A percentile compares a stretch with the other conserved stretches of the same genome.
Evolutionary conservation across 371 early-diverging fungal genomes (phyloP).

Genomic region (Apophysomyces elegans): DNA sequence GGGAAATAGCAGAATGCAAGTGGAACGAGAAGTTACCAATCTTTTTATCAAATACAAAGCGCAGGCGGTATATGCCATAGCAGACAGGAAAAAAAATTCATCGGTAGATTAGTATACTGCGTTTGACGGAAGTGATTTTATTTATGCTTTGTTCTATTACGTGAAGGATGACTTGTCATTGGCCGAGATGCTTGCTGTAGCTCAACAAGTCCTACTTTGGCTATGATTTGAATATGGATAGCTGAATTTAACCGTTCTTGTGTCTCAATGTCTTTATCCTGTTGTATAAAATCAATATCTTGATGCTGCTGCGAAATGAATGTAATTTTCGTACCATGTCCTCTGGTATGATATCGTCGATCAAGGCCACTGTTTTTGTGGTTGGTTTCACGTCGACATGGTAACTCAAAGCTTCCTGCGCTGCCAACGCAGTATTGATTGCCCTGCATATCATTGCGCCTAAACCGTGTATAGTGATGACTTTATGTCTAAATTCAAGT

Average conservation of each 20-base stretch:
- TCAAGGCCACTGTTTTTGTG: constrained; percentile 53
- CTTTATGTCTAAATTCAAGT: constrained; percentile 31
- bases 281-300: background rate
- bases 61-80: no score
- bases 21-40: no score
- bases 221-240: constrained; percentile 45
- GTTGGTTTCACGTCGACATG: constrained; percentile 52
- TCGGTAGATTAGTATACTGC: no score
- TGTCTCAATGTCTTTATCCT: constrained; percentile 45
- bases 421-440: constrained; percentile 54
- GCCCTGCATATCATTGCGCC: constrained; percentile 71
- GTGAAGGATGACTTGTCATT: constrained; percentile 36
- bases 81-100: background rate
- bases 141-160: constrained; percentile 26
- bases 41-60: no score
- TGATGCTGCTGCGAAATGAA: background rate
- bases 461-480: constrained; percentile 69
- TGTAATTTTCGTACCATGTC: constrained; percentile 36
- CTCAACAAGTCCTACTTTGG: constrained; percentile 32
- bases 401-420: constrained; percentile 47
- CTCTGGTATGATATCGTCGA: constrained; percentile 61
- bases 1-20: no score
- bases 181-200: constrained; percentile 35
- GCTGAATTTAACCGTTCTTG: constrained; percentile 44
- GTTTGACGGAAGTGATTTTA: background rate